Percentiles rank a stretch among this genome's conserved stretches.
Conservation (phyloP, 495 filamentous ascomycete genomes). For the Astrothelium macrocarpum region DNA sequence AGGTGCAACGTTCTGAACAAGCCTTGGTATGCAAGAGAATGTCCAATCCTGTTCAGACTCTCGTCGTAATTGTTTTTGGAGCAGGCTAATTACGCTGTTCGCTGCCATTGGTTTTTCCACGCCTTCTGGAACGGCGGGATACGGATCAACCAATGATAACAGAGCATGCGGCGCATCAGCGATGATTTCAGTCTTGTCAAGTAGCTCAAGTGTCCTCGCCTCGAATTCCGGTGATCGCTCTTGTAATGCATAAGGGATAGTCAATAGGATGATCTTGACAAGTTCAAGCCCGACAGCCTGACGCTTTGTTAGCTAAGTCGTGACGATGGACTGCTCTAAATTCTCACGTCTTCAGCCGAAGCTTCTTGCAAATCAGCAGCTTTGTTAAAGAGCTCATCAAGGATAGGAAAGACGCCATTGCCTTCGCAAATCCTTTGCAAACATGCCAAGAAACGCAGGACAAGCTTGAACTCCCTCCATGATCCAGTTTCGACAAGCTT, state of each 20-base stretch:
- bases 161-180: slow-evolving; percentile 72
- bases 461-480: slow-evolving; percentile 86
- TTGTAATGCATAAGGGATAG: slow-evolving; percentile 82
- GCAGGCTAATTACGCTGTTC: slow-evolving; percentile 65
- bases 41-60: slow-evolving; percentile 65
- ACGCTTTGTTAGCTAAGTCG: slow-evolving; percentile 4
- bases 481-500: slow-evolving; percentile 55
- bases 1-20: slow-evolving; percentile 52
- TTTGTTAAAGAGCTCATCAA: slow-evolving; percentile 75
- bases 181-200: slow-evolving; percentile 89
- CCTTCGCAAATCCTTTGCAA: slow-evolving; percentile 70
- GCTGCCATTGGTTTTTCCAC: slow-evolving; percentile 42
- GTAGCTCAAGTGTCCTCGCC: slow-evolving; percentile 60
- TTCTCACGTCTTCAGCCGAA: slow-evolving; percentile 76
- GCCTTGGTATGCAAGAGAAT: slow-evolving; percentile 70
- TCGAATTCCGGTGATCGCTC: slow-evolving; percentile 56
- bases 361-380: slow-evolving; percentile 85
- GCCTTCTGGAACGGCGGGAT: slow-evolving; percentile 42
- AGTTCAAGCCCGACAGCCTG: slow-evolving; percentile 73
- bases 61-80: slow-evolving; percentile 73
- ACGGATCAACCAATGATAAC: slow-evolving; percentile 76
- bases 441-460: slow-evolving; percentile 76
- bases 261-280: slow-evolving; percentile 88
- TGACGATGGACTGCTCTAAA: neutral
- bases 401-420: slow-evolving; percentile 72